Base-by-base conservation (phyloP, 805 yeast genomes). In the Monosporozyma servazzii region DNA sequence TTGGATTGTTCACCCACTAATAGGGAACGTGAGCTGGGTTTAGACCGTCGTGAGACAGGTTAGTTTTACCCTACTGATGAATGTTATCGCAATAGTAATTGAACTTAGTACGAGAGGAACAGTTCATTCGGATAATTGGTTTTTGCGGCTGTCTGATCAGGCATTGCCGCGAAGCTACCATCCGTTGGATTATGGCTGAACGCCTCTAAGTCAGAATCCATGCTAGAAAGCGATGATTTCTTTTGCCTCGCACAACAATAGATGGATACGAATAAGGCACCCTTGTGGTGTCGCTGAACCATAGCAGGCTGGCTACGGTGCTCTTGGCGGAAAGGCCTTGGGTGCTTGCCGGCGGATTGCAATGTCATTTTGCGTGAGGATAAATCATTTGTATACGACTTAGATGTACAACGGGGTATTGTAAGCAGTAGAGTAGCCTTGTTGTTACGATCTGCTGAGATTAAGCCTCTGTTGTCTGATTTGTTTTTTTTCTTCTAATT, bases 151-250 rank as follows among this genome's bases (percentile, higher is more conserved):
- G 73, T 67, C 72, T 66, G 74, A 69, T 62, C 71, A 69, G 73
- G 73, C 72, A 70, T 62, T 68, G 73, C 73, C 70, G 74, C 73
- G 73, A 69, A 70, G 73, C 74, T 70, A 71, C 73, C 75, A 72
- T 71, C 75, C 68, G 73, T 73, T 30, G 33, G 33, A 30, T 30
- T 30, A 30, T 30, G 33, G 33, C 33, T 30, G 33, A 30, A 30
- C 33, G 33, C 33, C 33, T 30, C 33, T 30, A 30, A 30, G 33
- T 30, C 33, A 30, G 33, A 30, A 30, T 30, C 33, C 33, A 30
- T 30, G 33, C 33, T 30, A 30, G 33, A 30, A 30, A 30, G 33
- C 33, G 33, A 30, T 30, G 33, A 30, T 30, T 30, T 30, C 33
- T 30, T 30, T 30, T 30, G 33, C 33, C 33, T 30, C 33, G 33